phyloP scores from a whole-genome alignment of 1,284 basidiomycete genomes.

The Jaminaea rosea region DNA sequence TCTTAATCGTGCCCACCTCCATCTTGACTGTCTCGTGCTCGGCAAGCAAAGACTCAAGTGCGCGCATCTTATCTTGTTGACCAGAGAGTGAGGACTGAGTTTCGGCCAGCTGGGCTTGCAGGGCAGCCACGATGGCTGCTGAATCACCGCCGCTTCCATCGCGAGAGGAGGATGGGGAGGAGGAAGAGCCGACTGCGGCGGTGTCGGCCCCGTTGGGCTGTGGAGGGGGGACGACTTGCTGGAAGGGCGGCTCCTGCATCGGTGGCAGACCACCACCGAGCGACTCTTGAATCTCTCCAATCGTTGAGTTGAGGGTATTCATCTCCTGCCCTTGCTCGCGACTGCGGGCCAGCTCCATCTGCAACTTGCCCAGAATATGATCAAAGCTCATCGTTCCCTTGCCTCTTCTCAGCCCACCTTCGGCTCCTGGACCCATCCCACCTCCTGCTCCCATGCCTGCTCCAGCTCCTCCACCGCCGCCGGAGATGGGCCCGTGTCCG shows the following conservation, averaged over 20 bases:
- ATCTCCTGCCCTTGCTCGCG: conserved; percentile 87
- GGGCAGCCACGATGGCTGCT: conserved; percentile 48
- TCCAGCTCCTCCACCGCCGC: conserved; percentile 33
- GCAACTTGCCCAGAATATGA: conserved; percentile 66
- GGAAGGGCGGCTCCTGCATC: conserved; percentile 39
- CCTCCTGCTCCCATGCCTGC: conserved; percentile 33
- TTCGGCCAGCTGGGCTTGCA: conserved; percentile 75
- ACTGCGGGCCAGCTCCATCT: conserved; percentile 86
- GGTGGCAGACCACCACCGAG: conserved; percentile 57
- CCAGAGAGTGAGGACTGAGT: conserved; percentile 70
- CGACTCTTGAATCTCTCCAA: conserved; percentile 85
- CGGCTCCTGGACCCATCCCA: conserved; percentile 40
- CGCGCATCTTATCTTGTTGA: conserved; percentile 76
- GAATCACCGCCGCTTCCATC: conserved; percentile 13
- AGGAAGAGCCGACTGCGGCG: conserved; percentile 11
- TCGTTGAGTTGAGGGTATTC: conserved; percentile 65
- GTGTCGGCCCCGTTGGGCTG: conserved; percentile 1
- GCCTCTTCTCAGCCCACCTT: conserved; percentile 36
- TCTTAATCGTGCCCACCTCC: conserved; percentile 58
- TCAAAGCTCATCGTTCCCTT: conserved; percentile 64
- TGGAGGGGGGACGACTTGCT: conserved; percentile 37
- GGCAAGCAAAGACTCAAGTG: conserved; percentile 65
- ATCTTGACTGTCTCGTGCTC: conserved; percentile 78
- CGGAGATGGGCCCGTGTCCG: not conserved
- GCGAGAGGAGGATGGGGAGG: too few species aligned